These are phyloP conservation scores for Rosa lucieae DNA, from an alignment of 306 rosid genomes.

Conservation along the genomic window DNA sequence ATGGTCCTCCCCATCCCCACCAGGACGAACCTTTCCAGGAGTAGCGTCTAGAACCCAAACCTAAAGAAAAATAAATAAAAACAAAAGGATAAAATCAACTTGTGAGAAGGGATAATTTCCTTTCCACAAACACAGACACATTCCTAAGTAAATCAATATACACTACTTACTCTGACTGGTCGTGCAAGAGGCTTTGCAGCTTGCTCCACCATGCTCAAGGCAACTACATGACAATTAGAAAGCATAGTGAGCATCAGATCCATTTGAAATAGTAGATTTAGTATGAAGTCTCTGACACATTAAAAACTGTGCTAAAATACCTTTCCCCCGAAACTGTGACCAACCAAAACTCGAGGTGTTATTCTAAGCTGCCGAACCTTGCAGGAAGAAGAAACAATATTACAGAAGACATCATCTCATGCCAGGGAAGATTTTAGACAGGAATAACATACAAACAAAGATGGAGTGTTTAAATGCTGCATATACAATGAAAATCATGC, in stretches of 20 bases:
- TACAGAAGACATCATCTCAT: background rate
- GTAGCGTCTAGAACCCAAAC: constrained; percentile 95
- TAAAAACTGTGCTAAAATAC: constrained; percentile 29
- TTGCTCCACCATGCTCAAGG: constrained; percentile 93
- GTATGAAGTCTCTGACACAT: background rate
- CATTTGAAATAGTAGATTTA: background rate
- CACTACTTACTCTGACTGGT: constrained; percentile 67
- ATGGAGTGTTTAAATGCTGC: background rate
- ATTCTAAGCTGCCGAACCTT: constrained; percentile 77
- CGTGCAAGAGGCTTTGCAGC: constrained; percentile 98
- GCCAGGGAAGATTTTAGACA: background rate
- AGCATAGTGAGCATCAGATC: constrained; percentile 27
- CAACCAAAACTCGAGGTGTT: constrained; percentile 86
- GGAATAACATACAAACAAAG: background rate
- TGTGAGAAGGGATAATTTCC: background rate
- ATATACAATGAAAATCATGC: background rate
- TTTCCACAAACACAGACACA: background rate
- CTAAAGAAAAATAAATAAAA: constrained; percentile 33
- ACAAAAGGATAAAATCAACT: background rate
- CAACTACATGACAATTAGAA: constrained; percentile 53
- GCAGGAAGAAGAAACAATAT: constrained; percentile 29
- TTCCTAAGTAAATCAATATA: background rate
- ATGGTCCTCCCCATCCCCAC: constrained; percentile 97
- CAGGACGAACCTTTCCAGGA: constrained; percentile 85
- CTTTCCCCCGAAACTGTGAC: constrained; percentile 98